phyloP scores from a whole-genome alignment of 768 basidiomycete species.

The Macrolepiota fuliginosa region DNA sequence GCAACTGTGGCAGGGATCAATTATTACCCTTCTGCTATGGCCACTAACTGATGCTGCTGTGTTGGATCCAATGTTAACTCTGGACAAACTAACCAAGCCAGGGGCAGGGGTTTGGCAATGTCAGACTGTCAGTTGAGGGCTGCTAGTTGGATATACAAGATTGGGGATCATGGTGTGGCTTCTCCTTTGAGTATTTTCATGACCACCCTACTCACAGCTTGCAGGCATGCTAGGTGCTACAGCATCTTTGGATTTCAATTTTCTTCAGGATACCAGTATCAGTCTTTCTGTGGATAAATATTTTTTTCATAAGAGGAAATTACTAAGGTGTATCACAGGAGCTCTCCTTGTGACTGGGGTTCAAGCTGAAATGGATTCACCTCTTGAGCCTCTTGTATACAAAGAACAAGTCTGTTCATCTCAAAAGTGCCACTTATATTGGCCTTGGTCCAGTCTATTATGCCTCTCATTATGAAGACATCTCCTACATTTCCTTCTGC shows the following conservation, averaged over 20 bases:
- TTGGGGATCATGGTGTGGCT: conserved; percentile 88
- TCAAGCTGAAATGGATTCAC: too few species aligned
- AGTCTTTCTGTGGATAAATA: conserved; percentile 96
- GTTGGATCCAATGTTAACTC: conserved; percentile 81
- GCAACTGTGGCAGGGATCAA: too few species aligned
- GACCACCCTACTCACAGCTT: conserved; percentile 3
- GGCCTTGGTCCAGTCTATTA: conserved; percentile 94
- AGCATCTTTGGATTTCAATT: conserved; percentile 87
- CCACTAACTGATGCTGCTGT: neutral
- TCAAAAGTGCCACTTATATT: conserved; percentile 86
- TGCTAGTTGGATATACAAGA: conserved; percentile 99
- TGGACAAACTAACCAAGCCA: conserved; percentile 89
- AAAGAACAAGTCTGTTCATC: conserved; percentile 77
- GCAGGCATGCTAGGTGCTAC: conserved; percentile 95
- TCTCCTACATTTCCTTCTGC: conserved; percentile 74
- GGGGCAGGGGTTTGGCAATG: conserved; percentile 99
- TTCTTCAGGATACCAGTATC: conserved; percentile 95
- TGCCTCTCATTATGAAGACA: conserved; percentile 91
- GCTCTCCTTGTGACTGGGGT: too few species aligned
- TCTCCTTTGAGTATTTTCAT: neutral
- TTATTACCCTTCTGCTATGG: too few species aligned
- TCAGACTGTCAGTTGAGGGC: conserved; percentile 96
- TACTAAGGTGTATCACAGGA: conserved; percentile 80
- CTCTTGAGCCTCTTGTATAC: too few species aligned
- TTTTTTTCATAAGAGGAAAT: conserved; percentile 92